Percentiles rank a stretch among this genome's conserved stretches.
phyloP scores from a whole-genome alignment of 2,329 filamentous ascomycete species.

The Penicillium paneum region DNA sequence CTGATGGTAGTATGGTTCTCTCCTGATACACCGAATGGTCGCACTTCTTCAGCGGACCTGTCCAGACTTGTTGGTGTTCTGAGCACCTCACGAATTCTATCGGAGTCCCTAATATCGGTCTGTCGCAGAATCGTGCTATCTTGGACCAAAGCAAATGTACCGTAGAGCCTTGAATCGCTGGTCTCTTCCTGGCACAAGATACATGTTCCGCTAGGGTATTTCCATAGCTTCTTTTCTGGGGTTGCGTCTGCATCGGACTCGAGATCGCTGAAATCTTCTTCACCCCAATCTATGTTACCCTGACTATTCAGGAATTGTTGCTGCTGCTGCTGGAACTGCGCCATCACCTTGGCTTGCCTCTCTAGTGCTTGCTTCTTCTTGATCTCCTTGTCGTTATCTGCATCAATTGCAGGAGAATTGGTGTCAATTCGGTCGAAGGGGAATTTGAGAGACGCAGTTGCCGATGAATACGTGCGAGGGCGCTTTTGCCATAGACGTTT shows the following conservation, averaged over 20 bases:
- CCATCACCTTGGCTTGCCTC: constrained; percentile 91
- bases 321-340: constrained; percentile 95
- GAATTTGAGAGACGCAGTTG: constrained; percentile 59
- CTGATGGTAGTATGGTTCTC: constrained; percentile 76
- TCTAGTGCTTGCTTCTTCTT: constrained; percentile 90
- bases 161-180: constrained; percentile 82
- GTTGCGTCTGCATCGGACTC: constrained; percentile 51
- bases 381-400: constrained; percentile 61
- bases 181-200: constrained; percentile 97
- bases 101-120: constrained; percentile 75
- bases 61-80: constrained; percentile 79
- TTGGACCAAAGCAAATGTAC: constrained; percentile 85
- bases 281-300: constrained; percentile 82
- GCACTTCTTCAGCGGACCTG: constrained; percentile 73
- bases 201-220: constrained; percentile 88
- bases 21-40: constrained; percentile 86
- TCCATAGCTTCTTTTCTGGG: constrained; percentile 72
- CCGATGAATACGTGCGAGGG: constrained; percentile 67
- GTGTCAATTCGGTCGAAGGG: constrained; percentile 77
- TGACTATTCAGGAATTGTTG: constrained; percentile 91
- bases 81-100: constrained; percentile 79
- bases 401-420: constrained; percentile 69
- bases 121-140: constrained; percentile 83
- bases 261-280: constrained; percentile 69
- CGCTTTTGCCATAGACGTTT: constrained; percentile 81